Conservation (phyloP, 2,329 filamentous ascomycete genomes). For the Didymella glomerata region DNA sequence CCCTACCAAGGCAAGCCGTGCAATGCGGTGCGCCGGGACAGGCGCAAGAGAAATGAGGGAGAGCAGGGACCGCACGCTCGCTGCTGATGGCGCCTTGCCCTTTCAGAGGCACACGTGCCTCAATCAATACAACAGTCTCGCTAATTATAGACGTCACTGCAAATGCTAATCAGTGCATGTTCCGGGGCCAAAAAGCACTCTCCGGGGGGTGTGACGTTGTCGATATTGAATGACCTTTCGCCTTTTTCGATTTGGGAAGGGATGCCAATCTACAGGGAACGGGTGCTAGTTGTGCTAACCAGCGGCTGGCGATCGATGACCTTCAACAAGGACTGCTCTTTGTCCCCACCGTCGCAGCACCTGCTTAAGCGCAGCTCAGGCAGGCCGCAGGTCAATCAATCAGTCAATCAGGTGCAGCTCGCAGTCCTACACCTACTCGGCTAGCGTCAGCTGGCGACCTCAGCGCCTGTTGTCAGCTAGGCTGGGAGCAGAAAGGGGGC, state of each 20-base stretch:
- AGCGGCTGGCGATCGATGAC: constrained; percentile 23
- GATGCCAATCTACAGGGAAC: constrained; percentile 35
- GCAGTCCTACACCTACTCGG: constrained; percentile 36
- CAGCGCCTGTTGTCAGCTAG: constrained; percentile 42
- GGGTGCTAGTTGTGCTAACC: constrained; percentile 15
- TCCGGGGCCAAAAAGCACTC: constrained; percentile 40
- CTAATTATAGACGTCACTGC: constrained; percentile 44
- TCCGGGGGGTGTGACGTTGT: constrained; percentile 22
- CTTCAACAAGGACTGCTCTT: constrained; percentile 22
- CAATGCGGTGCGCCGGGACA: constrained; percentile 36
- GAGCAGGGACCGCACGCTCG: constrained; percentile 23
- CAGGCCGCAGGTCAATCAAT: constrained; percentile 21
- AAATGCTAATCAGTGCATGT: constrained; percentile 28
- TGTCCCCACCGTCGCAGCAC: constrained; percentile 25
- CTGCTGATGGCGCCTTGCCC: constrained; percentile 41
- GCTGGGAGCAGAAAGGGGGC: constrained; percentile 29
- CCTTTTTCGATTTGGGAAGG: constrained; percentile 26
- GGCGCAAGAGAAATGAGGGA: constrained; percentile 36
- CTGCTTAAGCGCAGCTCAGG: constrained; percentile 34
- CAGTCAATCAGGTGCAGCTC: constrained; percentile 46
- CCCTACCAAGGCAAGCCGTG: constrained; percentile 31
- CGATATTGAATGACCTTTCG: constrained; percentile 6
- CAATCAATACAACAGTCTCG: constrained; percentile 42
- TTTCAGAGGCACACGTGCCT: constrained; percentile 46
- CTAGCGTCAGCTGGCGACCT: constrained; percentile 36